Evolutionary conservation across 108 stramenopile species (phyloP).

Genomic region (Pseudonitzschia delicatissima): DNA sequence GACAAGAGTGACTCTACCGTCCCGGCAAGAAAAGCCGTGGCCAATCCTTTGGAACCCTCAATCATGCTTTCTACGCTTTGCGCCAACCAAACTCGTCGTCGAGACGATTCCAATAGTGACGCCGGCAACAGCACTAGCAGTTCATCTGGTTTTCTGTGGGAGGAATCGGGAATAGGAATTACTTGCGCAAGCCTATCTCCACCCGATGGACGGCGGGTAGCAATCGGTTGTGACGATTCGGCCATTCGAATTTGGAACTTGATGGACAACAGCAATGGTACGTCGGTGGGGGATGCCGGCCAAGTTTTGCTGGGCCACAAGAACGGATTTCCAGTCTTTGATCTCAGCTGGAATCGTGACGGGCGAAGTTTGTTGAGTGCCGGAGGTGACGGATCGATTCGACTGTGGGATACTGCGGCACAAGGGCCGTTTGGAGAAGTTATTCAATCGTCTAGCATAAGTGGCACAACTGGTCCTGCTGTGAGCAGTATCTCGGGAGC

Average conservation of each 20-base stretch:
- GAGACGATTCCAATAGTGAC: not conserved
- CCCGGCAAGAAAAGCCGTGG: slow-evolving; percentile 8
- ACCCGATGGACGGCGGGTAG: slow-evolving; percentile 74
- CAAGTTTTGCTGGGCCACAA: slow-evolving; percentile 86
- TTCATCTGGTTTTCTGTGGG: slow-evolving; percentile 39
- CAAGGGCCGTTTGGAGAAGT: slow-evolving; percentile 71
- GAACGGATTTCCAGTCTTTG: slow-evolving; percentile 88
- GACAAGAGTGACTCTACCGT: not conserved
- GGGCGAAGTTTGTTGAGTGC: slow-evolving; percentile 79
- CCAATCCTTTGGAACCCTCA: slow-evolving; percentile 68
- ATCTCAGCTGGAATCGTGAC: slow-evolving; percentile 83
- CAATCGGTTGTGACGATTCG: slow-evolving; percentile 84
- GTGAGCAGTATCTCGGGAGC: not conserved
- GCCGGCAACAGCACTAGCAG: not conserved
- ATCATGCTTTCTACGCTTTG: slow-evolving; percentile 67
- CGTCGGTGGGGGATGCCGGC: slow-evolving; percentile 23
- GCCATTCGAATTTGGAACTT: slow-evolving; percentile 66
- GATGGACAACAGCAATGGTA: slow-evolving; percentile 23
- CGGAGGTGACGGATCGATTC: slow-evolving; percentile 81
- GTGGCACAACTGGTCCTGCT: slow-evolving; percentile 25
- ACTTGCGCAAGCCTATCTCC: slow-evolving; percentile 78
- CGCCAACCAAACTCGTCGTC: slow-evolving; percentile 23
- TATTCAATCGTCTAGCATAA: slow-evolving; percentile 21
- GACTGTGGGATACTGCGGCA: slow-evolving; percentile 86
- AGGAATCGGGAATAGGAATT: slow-evolving; percentile 76